Evolutionary conservation across 1,284 basidiomycete species (phyloP).

Genomic region (Spongispora temasekensis): DNA sequence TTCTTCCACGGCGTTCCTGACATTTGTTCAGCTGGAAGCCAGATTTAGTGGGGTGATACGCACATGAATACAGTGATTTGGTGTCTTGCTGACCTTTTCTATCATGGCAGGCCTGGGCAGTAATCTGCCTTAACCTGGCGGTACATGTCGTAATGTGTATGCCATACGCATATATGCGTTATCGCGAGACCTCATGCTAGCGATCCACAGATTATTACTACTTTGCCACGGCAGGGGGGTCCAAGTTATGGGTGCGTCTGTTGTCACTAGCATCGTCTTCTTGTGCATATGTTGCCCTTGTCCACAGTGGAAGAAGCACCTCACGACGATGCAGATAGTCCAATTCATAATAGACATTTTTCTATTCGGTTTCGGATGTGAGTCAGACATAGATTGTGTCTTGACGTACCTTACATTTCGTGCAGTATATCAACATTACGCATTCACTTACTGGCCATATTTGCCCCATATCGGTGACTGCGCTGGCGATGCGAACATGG

Average conservation of each 20-base stretch:
- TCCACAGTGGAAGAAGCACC: slow-evolving; percentile 89
- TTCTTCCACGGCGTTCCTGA: slow-evolving; percentile 91
- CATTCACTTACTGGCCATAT: slow-evolving; percentile 58
- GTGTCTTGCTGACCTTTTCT: slow-evolving; percentile 16
- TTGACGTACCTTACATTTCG: slow-evolving; percentile 8
- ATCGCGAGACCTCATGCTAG: slow-evolving; percentile 2
- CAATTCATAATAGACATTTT: slow-evolving; percentile 91
- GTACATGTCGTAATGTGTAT: slow-evolving; percentile 98
- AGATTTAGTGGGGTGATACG: slow-evolving; percentile 76
- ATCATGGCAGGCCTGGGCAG: slow-evolving; percentile 83
- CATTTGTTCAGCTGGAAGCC: slow-evolving; percentile 91
- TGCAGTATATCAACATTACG: slow-evolving; percentile 82
- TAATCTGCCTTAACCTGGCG: slow-evolving; percentile 86
- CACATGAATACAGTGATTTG: not conserved
- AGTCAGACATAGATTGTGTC: slow-evolving; percentile 38
- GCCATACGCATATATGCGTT: slow-evolving; percentile 32
- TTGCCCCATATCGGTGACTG: slow-evolving; percentile 80
- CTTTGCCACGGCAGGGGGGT: slow-evolving; percentile 91
- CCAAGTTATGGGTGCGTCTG: slow-evolving; percentile 82
- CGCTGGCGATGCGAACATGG: slow-evolving; percentile 84
- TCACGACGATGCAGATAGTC: slow-evolving; percentile 92
- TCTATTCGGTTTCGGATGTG: slow-evolving; percentile 89
- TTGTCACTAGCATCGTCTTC: not conserved
- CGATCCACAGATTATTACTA: slow-evolving; percentile 85
- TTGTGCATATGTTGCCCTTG: slow-evolving; percentile 8